Evolutionary conservation across 176 grass and related monocot species (phyloP), one percentile per base, ranked within the genome.

Genomic region (Tillandsia fasciculata): DNA sequence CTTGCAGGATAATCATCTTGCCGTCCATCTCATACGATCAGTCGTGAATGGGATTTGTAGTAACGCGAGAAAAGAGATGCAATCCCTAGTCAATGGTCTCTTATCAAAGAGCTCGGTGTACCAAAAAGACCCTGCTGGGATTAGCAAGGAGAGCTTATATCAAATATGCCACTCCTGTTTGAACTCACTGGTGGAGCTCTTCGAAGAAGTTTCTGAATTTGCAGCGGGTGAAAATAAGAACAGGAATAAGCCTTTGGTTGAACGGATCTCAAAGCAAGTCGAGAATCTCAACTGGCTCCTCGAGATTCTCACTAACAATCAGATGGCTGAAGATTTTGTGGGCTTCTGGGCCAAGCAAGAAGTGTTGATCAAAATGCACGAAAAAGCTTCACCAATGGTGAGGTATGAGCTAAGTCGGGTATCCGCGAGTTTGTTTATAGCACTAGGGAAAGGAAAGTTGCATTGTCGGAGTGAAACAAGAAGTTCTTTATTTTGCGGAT

Each of bases 261-360:
- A 92, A 72, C 79, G 79, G 22, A 48, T 92, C 22, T 83, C 79
- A 72, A 83, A 82, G 69, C 86, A 97, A 81, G 83, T 82, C 2
- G 93, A 92, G 48, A 97, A 90, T 73, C 86, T 92, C 56, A 92
- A 53, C 11, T 97, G 93, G 93, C 72, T 97, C 23, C 78, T 97
- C 0, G 79, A 97, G 69, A 92, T 97, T 51, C 82, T 97, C 27
- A 57, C 87, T 11, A 81, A 87, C 56, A 85, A 83, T 59, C 79
- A 90, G 1, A 92, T 92, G 77, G 88, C 93, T n/a, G 93, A 92
- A 81, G 82, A 86, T 14, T 92, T 92, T 23, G 84, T 90, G 1
- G 64, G 77, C 10, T 7, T 97, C 78, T 97, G 93, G 93, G 93
- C 77, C 28, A 77, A 52, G n/a, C 93, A 97, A 81, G 89, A 79